Percentiles rank a stretch among this genome's conserved stretches.
phyloP scores from a whole-genome alignment of 1,139 yeast species.

The Pichia sp. region DNA sequence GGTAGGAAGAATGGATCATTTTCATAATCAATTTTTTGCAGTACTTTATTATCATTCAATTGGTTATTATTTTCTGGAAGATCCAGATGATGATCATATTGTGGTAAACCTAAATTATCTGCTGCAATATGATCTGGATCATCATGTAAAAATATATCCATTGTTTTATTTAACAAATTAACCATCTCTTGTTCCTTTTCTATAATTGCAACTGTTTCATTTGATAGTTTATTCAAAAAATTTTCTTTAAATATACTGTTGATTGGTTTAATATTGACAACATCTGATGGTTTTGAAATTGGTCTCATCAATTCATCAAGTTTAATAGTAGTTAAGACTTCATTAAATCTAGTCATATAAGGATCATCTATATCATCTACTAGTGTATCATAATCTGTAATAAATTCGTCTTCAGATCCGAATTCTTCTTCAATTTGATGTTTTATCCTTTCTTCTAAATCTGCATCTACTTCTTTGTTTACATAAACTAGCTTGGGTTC shows the following conservation, averaged over 20 bases:
- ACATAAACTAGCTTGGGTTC: constrained; percentile 13
- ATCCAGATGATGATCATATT: constrained; percentile 57
- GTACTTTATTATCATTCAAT: no score
- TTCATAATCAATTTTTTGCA: no score
- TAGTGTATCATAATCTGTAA: no score
- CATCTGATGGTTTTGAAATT: constrained; percentile 71
- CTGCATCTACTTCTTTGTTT: constrained; percentile 14
- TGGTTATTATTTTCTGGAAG: constrained; percentile 22
- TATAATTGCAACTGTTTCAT: constrained; percentile 67
- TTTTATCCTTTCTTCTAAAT: constrained; percentile 22
- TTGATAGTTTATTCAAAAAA: constrained; percentile 50
- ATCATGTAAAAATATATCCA: constrained; percentile 81
- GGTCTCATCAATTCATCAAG: constrained; percentile 64
- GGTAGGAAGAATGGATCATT: constrained; percentile 59
- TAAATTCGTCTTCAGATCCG: constrained; percentile 17
- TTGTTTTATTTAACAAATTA: constrained; percentile 59
- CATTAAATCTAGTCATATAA: constrained; percentile 23
- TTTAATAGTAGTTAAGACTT: constrained; percentile 26
- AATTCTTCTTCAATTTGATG: constrained; percentile 26
- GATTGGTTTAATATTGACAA: constrained; percentile 65
- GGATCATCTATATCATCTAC: constrained; percentile 32
- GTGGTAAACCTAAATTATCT: constrained; percentile 58
- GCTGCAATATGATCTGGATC: constrained; percentile 66
- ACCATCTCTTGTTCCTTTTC: constrained; percentile 76
- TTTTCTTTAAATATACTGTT: constrained; percentile 55